phyloP scores from a whole-genome alignment of 179 eudicot species.

The Patellifolia procumbens region DNA sequence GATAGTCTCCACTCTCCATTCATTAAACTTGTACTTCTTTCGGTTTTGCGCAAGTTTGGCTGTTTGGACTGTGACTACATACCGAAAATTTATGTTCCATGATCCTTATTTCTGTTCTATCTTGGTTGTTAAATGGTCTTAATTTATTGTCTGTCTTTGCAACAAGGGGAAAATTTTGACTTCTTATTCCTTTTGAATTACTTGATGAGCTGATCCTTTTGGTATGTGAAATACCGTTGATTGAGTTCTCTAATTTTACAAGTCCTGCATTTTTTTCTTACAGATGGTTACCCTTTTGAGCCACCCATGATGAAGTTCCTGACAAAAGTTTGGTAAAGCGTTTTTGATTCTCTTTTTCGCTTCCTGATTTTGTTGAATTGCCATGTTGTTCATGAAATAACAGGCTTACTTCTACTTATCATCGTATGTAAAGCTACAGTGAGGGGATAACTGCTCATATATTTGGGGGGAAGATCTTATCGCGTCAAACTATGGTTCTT shows the following conservation, averaged over 20 bases:
- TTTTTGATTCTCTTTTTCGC: slow-evolving; percentile 6
- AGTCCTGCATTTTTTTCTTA: slow-evolving; percentile 24
- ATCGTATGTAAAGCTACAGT: not conserved
- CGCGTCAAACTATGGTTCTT: not conserved
- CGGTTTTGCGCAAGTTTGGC: not conserved
- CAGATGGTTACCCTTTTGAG: slow-evolving; percentile 97
- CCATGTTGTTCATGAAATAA: not conserved
- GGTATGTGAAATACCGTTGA: not conserved
- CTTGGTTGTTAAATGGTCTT: not conserved
- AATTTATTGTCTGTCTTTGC: not conserved
- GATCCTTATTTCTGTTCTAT: not conserved
- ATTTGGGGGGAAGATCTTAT: not conserved
- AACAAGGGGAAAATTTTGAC: not conserved
- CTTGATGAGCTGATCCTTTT: not conserved
- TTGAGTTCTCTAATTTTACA: not conserved
- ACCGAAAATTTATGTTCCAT: too few relatives aligned
- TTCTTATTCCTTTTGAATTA: not conserved
- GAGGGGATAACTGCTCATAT: not conserved
- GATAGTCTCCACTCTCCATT: too few relatives aligned
- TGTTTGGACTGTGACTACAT: too few relatives aligned
- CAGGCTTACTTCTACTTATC: not conserved
- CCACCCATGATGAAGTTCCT: slow-evolving; percentile 85
- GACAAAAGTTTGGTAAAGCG: slow-evolving; percentile 82
- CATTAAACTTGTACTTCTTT: not conserved
- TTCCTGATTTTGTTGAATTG: not conserved